phyloP scores from a whole-genome alignment of 2,329 filamentous ascomycete species.

The Trichoderma polysporum region DNA sequence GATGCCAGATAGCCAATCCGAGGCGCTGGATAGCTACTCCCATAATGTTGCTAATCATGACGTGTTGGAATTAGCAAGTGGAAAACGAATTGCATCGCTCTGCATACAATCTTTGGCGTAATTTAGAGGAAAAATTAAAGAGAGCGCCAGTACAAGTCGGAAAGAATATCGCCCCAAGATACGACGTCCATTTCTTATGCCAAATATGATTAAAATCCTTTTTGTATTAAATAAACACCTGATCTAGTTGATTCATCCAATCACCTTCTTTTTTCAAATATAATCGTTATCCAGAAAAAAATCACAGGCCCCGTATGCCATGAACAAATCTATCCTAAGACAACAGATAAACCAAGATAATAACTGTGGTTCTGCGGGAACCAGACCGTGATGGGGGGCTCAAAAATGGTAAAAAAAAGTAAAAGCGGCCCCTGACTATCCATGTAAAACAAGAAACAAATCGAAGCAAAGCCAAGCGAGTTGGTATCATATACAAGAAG shows the following conservation, averaged over 20 bases:
- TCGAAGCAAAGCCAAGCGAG: not conserved
- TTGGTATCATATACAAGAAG: conserved; percentile 20
- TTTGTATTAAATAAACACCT: not conserved
- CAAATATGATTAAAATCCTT: not conserved
- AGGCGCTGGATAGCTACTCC: no score
- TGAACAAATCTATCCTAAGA: conserved; percentile 20
- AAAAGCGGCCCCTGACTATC: not conserved
- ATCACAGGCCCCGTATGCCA: not conserved
- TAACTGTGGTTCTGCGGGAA: not conserved
- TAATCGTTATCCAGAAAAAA: conserved; percentile 15
- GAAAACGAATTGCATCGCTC: not conserved
- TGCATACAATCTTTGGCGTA: not conserved
- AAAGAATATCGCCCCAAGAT: not conserved
- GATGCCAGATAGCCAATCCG: no score
- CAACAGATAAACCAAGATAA: conserved; percentile 4
- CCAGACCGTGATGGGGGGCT: not conserved
- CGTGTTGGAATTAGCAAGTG: no score
- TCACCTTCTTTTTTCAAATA: conserved; percentile 8
- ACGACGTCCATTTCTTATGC: not conserved
- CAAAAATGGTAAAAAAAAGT: not conserved
- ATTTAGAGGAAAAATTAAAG: not conserved
- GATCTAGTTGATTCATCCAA: conserved; percentile 14
- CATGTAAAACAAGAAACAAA: conserved; percentile 1
- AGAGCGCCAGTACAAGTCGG: not conserved
- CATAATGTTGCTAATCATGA: no score